Conservation (phyloP, 2,329 filamentous ascomycete species). For the Lachnum nothofagi region DNA sequence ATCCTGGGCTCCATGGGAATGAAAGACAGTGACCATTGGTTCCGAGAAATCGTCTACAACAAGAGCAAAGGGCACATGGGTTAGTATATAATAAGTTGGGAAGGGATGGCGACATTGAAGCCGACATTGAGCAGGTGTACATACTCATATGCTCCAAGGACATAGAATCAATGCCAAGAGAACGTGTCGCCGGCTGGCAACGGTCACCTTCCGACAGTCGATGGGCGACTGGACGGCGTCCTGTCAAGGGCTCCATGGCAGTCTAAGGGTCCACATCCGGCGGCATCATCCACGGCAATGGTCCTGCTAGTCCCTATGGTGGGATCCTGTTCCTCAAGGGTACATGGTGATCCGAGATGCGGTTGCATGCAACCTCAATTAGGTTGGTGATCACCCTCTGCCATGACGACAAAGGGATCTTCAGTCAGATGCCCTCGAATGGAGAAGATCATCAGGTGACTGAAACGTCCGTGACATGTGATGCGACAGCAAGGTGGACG, state of each 20-base stretch:
- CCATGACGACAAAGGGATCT: neutral
- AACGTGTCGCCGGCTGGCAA: constrained; percentile 21
- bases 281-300: constrained; percentile 6
- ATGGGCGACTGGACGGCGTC: neutral
- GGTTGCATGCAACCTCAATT: constrained; percentile 10
- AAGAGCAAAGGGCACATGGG: constrained; percentile 17
- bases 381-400: constrained; percentile 2
- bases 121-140: constrained; percentile 29
- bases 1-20: constrained; percentile 1
- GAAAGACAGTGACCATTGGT: no score
- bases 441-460: neutral
- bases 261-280: constrained; percentile 1
- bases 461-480: neutral
- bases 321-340: neutral
- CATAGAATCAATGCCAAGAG: no score
- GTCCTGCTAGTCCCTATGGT: constrained; percentile 1
- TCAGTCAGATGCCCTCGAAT: neutral
- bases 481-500: constrained; percentile 3
- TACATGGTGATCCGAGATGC: constrained; percentile 3
- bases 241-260: neutral
- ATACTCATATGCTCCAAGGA: no score
- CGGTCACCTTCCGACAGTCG: constrained; percentile 6
- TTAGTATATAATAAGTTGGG: constrained; percentile 29
- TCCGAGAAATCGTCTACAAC: constrained; percentile 26
- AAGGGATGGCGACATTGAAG: constrained; percentile 24